Evolutionary conservation across 306 rosid species (phyloP).

Genomic region (Vicia faba): DNA sequence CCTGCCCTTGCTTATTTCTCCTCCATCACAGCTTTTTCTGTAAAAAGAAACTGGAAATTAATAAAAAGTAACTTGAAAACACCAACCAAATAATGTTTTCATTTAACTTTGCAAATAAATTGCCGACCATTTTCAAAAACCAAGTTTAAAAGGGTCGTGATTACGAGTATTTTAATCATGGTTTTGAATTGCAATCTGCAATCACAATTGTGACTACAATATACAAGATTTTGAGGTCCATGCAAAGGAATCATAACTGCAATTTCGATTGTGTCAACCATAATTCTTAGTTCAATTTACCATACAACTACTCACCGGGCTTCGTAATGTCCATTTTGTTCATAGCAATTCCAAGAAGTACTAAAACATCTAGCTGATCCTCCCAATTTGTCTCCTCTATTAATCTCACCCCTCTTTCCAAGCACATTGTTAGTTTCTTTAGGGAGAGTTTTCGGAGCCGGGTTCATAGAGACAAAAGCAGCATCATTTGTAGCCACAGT

Average conservation of each 20-base stretch:
- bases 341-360: slow-evolving; percentile 47
- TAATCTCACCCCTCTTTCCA: slow-evolving; percentile 33
- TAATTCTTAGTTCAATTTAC: background rate
- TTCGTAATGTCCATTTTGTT: slow-evolving; percentile 38
- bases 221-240: too few relatives aligned
- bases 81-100: slow-evolving; percentile 10
- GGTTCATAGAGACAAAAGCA: slow-evolving; percentile 39
- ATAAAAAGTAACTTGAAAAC: background rate
- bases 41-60: background rate
- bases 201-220: too few relatives aligned
- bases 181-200: too few relatives aligned
- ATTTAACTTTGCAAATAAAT: background rate
- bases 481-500: slow-evolving; percentile 55
- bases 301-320: slow-evolving; percentile 44
- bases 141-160: background rate
- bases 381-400: slow-evolving; percentile 48
- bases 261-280: too few relatives aligned
- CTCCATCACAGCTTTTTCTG: slow-evolving; percentile 68
- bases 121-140: background rate
- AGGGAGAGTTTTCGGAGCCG: slow-evolving; percentile 14
- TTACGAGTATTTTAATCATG: background rate
- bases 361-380: slow-evolving; percentile 54
- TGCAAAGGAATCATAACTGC: too few relatives aligned
- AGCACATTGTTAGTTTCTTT: background rate
- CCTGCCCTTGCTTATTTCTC: slow-evolving; percentile 41